Percentiles rank a stretch among this genome's conserved stretches.
Evolutionary conservation across 2,329 filamentous ascomycete species (phyloP).

Genomic region (Davidsoniella neocaledoniae): DNA sequence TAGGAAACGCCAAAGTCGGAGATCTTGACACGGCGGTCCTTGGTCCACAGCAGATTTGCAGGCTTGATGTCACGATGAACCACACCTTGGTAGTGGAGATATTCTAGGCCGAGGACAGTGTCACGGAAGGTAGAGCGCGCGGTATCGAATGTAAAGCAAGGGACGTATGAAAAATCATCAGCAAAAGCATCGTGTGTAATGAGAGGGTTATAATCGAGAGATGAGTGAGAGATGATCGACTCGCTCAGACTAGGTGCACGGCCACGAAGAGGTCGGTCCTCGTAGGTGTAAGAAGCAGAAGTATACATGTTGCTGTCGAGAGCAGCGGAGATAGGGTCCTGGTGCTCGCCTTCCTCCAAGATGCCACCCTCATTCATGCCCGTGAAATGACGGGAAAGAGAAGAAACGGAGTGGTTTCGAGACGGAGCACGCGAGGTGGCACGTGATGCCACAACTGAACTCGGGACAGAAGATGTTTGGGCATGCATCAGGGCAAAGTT

Average conservation of each 20-base stretch:
- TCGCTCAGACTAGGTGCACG: conserved; percentile 69
- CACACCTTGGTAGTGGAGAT: conserved; percentile 75
- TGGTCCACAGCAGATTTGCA: conserved; percentile 79
- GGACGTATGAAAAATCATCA: conserved; percentile 84
- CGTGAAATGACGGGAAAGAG: conserved; percentile 15
- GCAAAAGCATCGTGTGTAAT: conserved; percentile 48
- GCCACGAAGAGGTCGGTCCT: conserved; percentile 41
- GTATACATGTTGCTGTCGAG: background rate
- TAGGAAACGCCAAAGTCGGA: conserved; percentile 98
- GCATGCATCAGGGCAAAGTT: conserved; percentile 22
- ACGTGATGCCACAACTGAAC: conserved; percentile 23
- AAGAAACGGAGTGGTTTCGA: conserved; percentile 29
- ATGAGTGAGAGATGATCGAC: conserved; percentile 54
- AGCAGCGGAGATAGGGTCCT: background rate
- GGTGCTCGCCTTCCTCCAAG: background rate
- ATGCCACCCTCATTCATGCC: conserved; percentile 3
- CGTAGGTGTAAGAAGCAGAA: conserved; percentile 19
- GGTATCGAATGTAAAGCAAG: conserved; percentile 74
- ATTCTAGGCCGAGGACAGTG: conserved; percentile 83
- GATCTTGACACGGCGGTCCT: conserved; percentile 79
- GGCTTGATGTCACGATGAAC: conserved; percentile 77
- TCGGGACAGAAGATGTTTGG: conserved; percentile 20
- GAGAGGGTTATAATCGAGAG: conserved; percentile 39
- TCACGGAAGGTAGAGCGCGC: conserved; percentile 78
- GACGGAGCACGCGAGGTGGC: conserved; percentile 31